Evolutionary conservation across 1,284 basidiomycete species (phyloP), one percentile per base, ranked within the genome.

Genomic region (Cutaneotrichosporon mucoides): DNA sequence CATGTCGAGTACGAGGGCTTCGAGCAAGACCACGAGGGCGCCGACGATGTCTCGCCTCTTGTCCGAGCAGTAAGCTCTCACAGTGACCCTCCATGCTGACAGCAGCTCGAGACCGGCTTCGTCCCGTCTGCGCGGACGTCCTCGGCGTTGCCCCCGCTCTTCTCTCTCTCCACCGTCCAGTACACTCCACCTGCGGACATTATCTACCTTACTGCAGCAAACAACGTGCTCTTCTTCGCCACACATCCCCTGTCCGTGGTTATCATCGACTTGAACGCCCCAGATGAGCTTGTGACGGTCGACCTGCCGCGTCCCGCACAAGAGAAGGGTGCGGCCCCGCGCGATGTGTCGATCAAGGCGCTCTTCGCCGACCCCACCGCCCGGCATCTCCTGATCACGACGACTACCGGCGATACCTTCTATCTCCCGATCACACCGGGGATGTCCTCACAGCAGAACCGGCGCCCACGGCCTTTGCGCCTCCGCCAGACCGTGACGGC

Each of bases 341-440:
- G 55, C 56, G 54, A 65, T 6, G 66, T 66, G 62, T 83, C 88
- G 78, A 75, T 79, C 46, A 79, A 88, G 79, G 88, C 88, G 73
- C 79, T 95, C 57, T 94, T 92, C 77, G 84, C 90, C 70, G 94
- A 98, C 75, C 93, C 95, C 6, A 90, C 90, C 0, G 94, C 92
- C 3, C 82, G 88, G 34, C 96, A 99, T 77, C 84, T 95, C 48
- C 78, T 99, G 50, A 82, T 96, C 56, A 89, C 90, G 0, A 93
- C 92, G 35, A 81, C 82, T 12, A 86, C 90, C 68, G 93, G 92
- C 50, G 93, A 99, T 73, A 94, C 92, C 64, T 98, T 90, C 86
- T 98, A 99, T 76, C 82, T 92, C 4, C 72, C 75, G 11, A 64
- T 92, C 83, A 68, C 68, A 42, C 70, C 71, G 9, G 69, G 70